Evolutionary conservation across 441 rosid genomes (phyloP), one percentile per base, ranked within the genome.

Genomic region (Eugenia klotzschiana): DNA sequence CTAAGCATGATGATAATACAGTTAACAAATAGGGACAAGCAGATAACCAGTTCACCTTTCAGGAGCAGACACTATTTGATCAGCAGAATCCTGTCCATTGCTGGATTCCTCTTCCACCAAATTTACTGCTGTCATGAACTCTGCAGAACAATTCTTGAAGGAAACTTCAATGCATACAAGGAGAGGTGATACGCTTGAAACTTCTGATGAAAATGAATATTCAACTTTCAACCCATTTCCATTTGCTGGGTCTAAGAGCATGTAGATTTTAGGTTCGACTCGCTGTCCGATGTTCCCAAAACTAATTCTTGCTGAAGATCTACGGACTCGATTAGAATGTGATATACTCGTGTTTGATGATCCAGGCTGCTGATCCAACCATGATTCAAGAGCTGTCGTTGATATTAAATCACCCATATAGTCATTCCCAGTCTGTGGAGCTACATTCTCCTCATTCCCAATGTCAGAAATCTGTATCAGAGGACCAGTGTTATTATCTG

Each of bases 211-310:
- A 90, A 93, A 97, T 84, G 93, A 86, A 87, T 94, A 97, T 81
- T 92, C 95, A 85, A 92, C 93, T 91, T 92, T 94, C 92, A 97
- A 89, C 85, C 98, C 99, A 90, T 90, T 92, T 86, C 98, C 94
- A 86, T 90, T 91, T 73, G 94, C 89, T 83, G 96, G 93, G 85
- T 95, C 98, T 85, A 97, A 84, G 80, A 95, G 98, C 64, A 82
- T 81, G 85, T 93, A 90, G 79, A 85, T 89, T 92, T 94, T 97
- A 85, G 94, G 93, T 88, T 92, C 90, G 82, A 94, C 93, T 85
- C 83, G 87, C 84, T 82, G 87, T 87, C 92, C 96, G 84, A 96
- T 87, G 90, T 95, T 92, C 87, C 93, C 93, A 57, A 96, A 89
- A 82, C 93, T 91, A 86, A 96, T 92, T 87, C 94, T 93, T 51